Conservation (phyloP, 129 eudicot species). For the Sambucus nigra region DNA sequence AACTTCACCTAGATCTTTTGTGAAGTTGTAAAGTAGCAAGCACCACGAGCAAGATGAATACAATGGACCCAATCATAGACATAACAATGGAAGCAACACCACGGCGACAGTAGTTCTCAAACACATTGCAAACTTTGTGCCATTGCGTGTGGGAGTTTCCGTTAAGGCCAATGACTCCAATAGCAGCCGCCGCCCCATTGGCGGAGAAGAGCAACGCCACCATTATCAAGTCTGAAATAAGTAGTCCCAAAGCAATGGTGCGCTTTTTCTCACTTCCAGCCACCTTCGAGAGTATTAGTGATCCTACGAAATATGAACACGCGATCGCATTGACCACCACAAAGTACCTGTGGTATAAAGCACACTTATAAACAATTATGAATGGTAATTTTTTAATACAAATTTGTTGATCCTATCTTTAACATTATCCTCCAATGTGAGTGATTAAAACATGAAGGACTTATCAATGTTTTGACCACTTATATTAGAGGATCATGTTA, state of each 20-base stretch:
- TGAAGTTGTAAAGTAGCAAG: neutral
- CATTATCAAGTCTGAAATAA: neutral
- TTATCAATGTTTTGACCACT: too few relatives aligned
- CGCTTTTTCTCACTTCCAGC: neutral
- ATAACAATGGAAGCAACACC: neutral
- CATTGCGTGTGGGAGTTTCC: neutral
- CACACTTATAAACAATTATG: too few relatives aligned
- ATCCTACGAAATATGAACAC: neutral
- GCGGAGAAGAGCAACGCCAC: slow-evolving; percentile 2
- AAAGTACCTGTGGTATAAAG: neutral
- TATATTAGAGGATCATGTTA: too few relatives aligned
- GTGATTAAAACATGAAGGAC: too few relatives aligned
- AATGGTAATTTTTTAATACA: too few relatives aligned
- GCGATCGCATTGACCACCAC: slow-evolving; percentile 3
- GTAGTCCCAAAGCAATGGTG: neutral
- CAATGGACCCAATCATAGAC: neutral
- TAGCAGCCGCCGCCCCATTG: neutral
- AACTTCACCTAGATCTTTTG: neutral
- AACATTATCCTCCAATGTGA: too few relatives aligned
- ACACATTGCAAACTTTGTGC: slow-evolving; percentile 3
- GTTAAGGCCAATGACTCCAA: neutral
- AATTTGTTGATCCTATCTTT: too few relatives aligned
- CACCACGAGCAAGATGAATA: neutral
- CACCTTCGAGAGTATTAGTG: neutral
- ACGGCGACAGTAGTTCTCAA: neutral